Evolutionary conservation across 2,329 filamentous ascomycete species (phyloP).

Genomic region (Trematosphaeria pertusa): DNA sequence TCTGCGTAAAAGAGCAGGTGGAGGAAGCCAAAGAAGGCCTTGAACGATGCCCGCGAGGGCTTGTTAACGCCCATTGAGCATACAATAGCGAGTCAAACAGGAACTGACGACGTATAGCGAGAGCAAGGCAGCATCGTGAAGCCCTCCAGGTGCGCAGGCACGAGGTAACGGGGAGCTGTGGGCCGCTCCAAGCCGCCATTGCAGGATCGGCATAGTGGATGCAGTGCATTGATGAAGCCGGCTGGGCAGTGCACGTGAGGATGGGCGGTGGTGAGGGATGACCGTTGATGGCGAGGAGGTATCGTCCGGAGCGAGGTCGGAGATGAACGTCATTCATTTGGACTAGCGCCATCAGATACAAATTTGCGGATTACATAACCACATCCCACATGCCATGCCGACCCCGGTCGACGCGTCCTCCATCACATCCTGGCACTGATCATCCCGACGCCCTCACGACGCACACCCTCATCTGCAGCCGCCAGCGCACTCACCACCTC

Average conservation of each 20-base stretch:
- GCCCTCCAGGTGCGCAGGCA: constrained; percentile 25
- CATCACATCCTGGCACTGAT: constrained; percentile 42
- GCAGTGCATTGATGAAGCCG: not conserved
- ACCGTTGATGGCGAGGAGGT: constrained; percentile 4
- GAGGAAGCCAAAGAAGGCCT: constrained; percentile 41
- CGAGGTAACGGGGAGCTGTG: constrained; percentile 24
- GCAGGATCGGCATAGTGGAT: constrained; percentile 32
- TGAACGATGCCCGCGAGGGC: constrained; percentile 34
- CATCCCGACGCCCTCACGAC: constrained; percentile 25
- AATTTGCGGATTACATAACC: constrained; percentile 32
- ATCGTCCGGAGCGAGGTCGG: constrained; percentile 27
- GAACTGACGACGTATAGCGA: constrained; percentile 18
- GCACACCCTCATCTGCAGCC: constrained; percentile 17
- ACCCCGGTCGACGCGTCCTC: constrained; percentile 1
- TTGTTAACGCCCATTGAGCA: constrained; percentile 37
- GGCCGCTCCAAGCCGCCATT: constrained; percentile 28
- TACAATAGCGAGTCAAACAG: constrained; percentile 13
- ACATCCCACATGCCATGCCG: constrained; percentile 13
- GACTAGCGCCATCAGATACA: constrained; percentile 40
- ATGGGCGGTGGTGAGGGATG: too few relatives aligned
- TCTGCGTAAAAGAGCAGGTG: constrained; percentile 45
- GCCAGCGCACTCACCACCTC: constrained; percentile 38
- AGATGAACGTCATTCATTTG: constrained; percentile 15
- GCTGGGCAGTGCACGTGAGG: constrained; percentile 27
- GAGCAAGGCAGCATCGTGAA: constrained; percentile 26